Evolutionary conservation across 1,284 basidiomycete species (phyloP).

Genomic region (Fomitiporia mediterranea): DNA sequence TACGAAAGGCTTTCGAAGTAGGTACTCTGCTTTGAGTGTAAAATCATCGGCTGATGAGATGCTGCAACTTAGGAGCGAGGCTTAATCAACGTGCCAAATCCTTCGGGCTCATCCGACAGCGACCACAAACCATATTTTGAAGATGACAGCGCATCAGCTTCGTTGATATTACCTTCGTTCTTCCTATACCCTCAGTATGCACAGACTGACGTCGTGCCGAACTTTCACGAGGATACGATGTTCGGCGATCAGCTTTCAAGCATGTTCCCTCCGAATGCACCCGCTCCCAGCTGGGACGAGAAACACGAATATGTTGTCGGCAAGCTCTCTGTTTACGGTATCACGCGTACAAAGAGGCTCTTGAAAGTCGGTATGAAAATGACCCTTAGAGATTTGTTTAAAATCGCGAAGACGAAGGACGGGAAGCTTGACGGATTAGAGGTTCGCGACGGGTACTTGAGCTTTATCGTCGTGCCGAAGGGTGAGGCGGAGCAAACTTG

Average conservation of each 20-base stretch:
- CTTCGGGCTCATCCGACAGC: conserved; percentile 50
- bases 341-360: conserved; percentile 70
- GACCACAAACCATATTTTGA: conserved; percentile 62
- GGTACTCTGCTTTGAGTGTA: conserved; percentile 22
- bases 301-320: conserved; percentile 67
- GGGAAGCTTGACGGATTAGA: conserved; percentile 79
- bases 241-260: conserved; percentile 74
- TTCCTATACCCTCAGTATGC: conserved; percentile 90
- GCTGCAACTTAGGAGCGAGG: conserved; percentile 51
- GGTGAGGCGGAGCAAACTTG: conserved; percentile 81
- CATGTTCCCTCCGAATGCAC: conserved; percentile 75
- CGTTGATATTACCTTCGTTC: conserved; percentile 83
- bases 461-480: conserved; percentile 81
- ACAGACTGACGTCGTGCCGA: conserved; percentile 83
- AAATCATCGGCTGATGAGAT: background rate
- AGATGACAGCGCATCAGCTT: conserved; percentile 48
- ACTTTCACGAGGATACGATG: conserved; percentile 83
- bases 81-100: conserved; percentile 52
- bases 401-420: conserved; percentile 53
- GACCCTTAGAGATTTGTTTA: conserved; percentile 74
- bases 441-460: conserved; percentile 81
- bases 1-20: conserved; percentile 62
- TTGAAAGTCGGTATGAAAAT: conserved; percentile 90
- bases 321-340: conserved; percentile 78
- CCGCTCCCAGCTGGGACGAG: conserved; percentile 73